Conservation (phyloP, 2,329 filamentous ascomycete genomes). For the Cladorrhinum sp. region DNA sequence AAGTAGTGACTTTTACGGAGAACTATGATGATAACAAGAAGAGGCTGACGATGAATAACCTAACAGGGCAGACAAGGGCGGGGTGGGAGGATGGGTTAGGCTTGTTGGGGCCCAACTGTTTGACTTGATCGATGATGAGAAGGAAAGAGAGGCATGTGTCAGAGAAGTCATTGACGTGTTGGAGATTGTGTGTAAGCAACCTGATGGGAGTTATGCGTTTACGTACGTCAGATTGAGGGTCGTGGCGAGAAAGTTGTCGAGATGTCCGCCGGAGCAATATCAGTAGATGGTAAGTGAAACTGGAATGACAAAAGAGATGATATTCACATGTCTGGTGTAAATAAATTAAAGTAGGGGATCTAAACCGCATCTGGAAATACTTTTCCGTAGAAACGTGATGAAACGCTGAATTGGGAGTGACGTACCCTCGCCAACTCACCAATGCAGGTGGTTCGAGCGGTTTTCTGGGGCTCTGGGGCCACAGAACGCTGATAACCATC, state of each 20-base stretch:
- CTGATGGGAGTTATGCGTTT: constrained; percentile 54
- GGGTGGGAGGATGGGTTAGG: constrained; percentile 63
- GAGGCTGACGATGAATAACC: constrained; percentile 33
- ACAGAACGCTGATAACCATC: not conserved
- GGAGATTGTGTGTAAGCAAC: constrained; percentile 51
- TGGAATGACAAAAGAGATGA: not conserved
- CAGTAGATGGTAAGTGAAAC: not conserved
- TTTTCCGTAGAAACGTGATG: not conserved
- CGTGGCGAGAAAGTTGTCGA: constrained; percentile 33
- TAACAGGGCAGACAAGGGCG: constrained; percentile 56
- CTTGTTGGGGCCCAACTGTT: constrained; percentile 61
- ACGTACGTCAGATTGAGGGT: constrained; percentile 55
- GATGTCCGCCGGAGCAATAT: not conserved
- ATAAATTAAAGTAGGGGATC: not conserved
- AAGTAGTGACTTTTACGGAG: not conserved
- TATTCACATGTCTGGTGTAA: not conserved
- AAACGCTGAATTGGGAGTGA: not conserved
- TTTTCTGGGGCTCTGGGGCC: not conserved
- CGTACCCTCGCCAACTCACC: not conserved
- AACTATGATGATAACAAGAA: not conserved
- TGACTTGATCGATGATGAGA: constrained; percentile 45
- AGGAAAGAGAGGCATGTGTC: constrained; percentile 50
- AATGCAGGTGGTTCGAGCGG: not conserved
- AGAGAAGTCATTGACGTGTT: constrained; percentile 54
- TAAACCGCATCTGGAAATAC: not conserved